A percentile compares a stretch with the other conserved stretches of the same genome.
These are phyloP conservation scores for Gaeumannomyces tritici DNA, from an alignment of 2,329 filamentous ascomycete species.

Conservation along the genomic window DNA sequence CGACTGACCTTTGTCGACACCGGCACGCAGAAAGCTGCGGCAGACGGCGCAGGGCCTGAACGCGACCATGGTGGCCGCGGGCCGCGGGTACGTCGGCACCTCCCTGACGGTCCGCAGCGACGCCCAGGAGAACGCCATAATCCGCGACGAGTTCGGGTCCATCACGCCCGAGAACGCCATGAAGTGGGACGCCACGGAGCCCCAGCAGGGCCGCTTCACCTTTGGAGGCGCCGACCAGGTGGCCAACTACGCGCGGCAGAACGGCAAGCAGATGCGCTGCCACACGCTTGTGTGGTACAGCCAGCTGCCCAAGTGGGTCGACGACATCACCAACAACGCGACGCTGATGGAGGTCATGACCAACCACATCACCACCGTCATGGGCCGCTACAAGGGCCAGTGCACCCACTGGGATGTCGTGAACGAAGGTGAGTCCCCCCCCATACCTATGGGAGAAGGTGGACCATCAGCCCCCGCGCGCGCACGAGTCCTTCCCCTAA, in stretches of 20 bases:
- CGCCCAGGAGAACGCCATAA: slow-evolving; percentile 36
- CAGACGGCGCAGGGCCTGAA: slow-evolving; percentile 11
- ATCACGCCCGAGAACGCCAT: slow-evolving; percentile 40
- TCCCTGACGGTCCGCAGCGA: slow-evolving; percentile 47
- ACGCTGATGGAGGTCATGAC: slow-evolving; percentile 46
- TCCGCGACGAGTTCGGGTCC: slow-evolving; percentile 44
- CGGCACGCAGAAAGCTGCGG: neutral
- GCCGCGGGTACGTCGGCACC: slow-evolving; percentile 41
- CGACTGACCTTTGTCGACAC: neutral
- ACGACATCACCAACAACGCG: slow-evolving; percentile 37
- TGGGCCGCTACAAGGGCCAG: slow-evolving; percentile 40
- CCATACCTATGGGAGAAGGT: neutral
- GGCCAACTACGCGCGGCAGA: slow-evolving; percentile 26
- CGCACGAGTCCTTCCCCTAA: neutral
- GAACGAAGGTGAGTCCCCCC: slow-evolving; percentile 28
- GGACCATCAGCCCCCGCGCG: too few species aligned
- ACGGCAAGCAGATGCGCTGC: slow-evolving; percentile 38
- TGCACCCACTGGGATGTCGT: slow-evolving; percentile 45
- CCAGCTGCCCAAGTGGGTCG: slow-evolving; percentile 41
- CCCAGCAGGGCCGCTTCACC: slow-evolving; percentile 41
- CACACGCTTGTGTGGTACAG: slow-evolving; percentile 40
- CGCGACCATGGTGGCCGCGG: slow-evolving; percentile 15
- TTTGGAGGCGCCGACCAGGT: slow-evolving; percentile 41
- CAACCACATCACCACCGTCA: slow-evolving; percentile 48
- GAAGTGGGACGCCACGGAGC: slow-evolving; percentile 49